phyloP scores from a whole-genome alignment of 2,329 filamentous ascomycete genomes.

The Cryphonectria nitschkei region DNA sequence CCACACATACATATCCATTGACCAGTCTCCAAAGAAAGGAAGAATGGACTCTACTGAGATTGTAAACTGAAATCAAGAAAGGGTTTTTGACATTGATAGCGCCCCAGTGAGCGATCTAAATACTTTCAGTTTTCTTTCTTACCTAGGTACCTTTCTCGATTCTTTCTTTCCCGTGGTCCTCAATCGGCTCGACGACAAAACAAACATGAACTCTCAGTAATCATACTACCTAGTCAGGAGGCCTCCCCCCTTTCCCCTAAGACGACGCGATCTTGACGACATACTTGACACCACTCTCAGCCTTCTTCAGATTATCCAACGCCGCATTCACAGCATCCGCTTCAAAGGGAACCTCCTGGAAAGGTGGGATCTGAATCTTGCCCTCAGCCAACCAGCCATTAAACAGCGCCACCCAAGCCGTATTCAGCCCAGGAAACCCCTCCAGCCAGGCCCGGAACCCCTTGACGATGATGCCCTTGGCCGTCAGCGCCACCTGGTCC shows the following conservation, averaged over 20 bases:
- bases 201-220: neutral
- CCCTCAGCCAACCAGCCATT: slow-evolving; percentile 4
- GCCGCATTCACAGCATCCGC: neutral
- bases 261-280: neutral
- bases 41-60: no score
- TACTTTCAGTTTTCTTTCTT: no score
- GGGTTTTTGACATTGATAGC: no score
- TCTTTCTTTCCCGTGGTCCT: neutral
- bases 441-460: slow-evolving; percentile 2
- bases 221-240: no score
- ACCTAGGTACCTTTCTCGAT: no score
- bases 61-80: no score
- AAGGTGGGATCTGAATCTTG: neutral
- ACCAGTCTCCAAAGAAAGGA: no score
- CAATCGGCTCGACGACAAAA: neutral
- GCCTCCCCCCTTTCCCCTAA: neutral
- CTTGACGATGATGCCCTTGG: slow-evolving; percentile 3
- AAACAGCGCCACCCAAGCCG: neutral
- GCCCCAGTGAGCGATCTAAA: no score
- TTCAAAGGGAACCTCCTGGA: neutral
- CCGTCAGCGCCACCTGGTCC: neutral
- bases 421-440: neutral
- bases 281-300: slow-evolving; percentile 5
- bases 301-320: neutral
- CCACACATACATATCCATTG: no score